Percentiles rank a stretch among this genome's conserved stretches.
Evolutionary conservation across 163 green algal genomes (phyloP).

Genomic region (Scenedesmus sp.): DNA sequence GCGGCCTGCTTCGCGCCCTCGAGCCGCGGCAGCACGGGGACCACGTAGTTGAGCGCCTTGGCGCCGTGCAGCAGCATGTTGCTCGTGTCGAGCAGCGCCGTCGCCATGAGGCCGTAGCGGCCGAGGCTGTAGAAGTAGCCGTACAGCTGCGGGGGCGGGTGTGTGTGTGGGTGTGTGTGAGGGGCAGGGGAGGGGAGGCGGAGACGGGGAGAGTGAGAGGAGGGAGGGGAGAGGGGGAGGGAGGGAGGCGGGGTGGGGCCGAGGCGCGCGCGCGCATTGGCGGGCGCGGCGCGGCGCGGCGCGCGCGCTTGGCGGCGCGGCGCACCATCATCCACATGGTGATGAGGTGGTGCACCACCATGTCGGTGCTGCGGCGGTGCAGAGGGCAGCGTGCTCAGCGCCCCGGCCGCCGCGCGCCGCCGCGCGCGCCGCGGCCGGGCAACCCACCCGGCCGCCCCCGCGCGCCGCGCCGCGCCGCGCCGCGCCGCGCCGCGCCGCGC

Average conservation of each 20-base stretch:
- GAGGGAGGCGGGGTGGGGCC: no score
- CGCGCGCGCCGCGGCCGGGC: no score
- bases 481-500: no score
- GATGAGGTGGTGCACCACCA: constrained; percentile 47
- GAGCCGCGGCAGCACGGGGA: not conserved
- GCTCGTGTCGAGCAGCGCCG: constrained; percentile 39
- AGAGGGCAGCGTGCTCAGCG: no score
- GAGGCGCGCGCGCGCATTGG: no score
- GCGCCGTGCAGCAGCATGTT: constrained; percentile 45
- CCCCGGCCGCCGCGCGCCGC: no score
- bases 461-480: no score
- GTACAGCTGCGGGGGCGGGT: constrained; percentile 39
- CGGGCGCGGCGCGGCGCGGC: not conserved
- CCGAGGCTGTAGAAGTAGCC: constrained; percentile 42
- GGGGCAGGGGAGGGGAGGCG: no score
- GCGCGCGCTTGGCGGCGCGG: not conserved
- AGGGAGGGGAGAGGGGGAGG: not conserved
- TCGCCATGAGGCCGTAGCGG: constrained; percentile 47
- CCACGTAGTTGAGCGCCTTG: constrained; percentile 34
- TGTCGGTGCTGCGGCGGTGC: constrained; percentile 23
- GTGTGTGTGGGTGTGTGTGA: no score
- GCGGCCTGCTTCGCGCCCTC: constrained; percentile 7
- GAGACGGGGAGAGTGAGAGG: not conserved
- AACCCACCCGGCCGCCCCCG: no score
- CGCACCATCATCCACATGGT: constrained; percentile 41